Evolutionary conservation across 2,329 filamentous ascomycete genomes (phyloP).

Genomic region (Ceratocystis cubensis): DNA sequence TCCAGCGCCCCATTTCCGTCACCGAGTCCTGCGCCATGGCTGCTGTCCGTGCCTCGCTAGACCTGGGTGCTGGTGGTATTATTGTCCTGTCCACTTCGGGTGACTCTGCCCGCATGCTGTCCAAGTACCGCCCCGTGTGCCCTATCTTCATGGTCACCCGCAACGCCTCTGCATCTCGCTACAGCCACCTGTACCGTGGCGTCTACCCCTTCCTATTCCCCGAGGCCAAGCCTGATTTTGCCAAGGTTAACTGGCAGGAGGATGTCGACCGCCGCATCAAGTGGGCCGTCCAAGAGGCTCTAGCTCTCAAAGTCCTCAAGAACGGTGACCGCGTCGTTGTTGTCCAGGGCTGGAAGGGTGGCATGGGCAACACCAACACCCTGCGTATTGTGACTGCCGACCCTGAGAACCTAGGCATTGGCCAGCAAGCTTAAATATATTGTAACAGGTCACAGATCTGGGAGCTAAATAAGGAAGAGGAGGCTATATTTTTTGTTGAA

Average conservation of each 20-base stretch:
- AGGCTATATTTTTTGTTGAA: background rate
- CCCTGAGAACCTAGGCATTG: conserved; percentile 45
- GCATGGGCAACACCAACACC: conserved; percentile 86
- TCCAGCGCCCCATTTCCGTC: conserved; percentile 70
- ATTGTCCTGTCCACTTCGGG: conserved; percentile 93
- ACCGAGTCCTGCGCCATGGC: conserved; percentile 95
- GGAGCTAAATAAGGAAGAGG: background rate
- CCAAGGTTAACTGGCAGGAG: conserved; percentile 90
- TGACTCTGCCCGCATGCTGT: conserved; percentile 84
- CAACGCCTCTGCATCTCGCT: conserved; percentile 70
- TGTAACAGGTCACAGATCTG: no score
- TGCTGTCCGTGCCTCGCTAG: conserved; percentile 85
- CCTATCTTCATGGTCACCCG: conserved; percentile 99
- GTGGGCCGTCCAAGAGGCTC: conserved; percentile 83
- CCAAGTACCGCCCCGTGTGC: conserved; percentile 97
- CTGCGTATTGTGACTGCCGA: conserved; percentile 51
- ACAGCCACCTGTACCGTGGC: conserved; percentile 89
- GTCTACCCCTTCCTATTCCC: conserved; percentile 96
- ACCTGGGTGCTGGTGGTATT: conserved; percentile 92
- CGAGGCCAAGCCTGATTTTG: conserved; percentile 89
- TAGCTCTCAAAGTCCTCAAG: conserved; percentile 65
- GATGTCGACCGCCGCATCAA: conserved; percentile 95
- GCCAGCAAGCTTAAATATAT: conserved; percentile 27
- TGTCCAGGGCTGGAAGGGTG: conserved; percentile 83
- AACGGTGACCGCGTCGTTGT: conserved; percentile 66